phyloP scores from a whole-genome alignment of 2,329 filamentous ascomycete species.

The Cladosporium sphaerospermum region DNA sequence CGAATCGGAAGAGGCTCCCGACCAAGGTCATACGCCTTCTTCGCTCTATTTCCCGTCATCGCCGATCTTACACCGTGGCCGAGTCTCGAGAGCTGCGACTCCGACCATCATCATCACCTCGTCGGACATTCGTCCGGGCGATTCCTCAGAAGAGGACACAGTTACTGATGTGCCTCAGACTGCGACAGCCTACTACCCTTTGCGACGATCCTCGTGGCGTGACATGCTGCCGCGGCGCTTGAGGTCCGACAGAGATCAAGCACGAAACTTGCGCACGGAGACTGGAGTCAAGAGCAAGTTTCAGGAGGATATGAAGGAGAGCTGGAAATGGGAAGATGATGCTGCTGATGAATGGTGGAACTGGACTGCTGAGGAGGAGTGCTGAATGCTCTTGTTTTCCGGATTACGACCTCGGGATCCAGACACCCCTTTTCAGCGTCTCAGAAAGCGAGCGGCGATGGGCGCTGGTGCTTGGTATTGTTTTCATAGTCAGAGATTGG shows the following conservation, averaged over 20 bases:
- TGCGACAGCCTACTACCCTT: background rate
- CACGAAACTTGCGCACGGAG: background rate
- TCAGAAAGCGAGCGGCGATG: too few relatives aligned
- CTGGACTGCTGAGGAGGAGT: conserved; percentile 5
- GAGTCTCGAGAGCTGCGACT: background rate
- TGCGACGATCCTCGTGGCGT: background rate
- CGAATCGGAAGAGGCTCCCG: background rate
- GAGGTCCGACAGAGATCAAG: background rate
- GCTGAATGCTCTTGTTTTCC: background rate
- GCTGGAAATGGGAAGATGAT: conserved; percentile 1
- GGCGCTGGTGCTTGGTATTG: too few relatives aligned
- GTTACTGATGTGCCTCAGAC: background rate
- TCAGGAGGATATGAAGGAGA: background rate
- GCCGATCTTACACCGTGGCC: conserved; percentile 3
- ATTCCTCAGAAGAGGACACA: background rate
- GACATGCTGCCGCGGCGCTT: background rate
- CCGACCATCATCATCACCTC: conserved; percentile 4
- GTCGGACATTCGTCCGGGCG: background rate
- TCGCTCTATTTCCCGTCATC: conserved; percentile 1
- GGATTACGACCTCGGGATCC: too few relatives aligned
- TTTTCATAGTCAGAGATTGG: too few relatives aligned
- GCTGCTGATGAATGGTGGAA: conserved; percentile 6
- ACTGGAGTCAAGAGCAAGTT: background rate
- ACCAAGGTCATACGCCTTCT: background rate
- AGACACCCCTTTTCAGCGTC: too few relatives aligned